These are phyloP conservation scores for Colletotrichum tropicale DNA, from an alignment of 2,329 filamentous ascomycete species.

Conservation along the genomic window DNA sequence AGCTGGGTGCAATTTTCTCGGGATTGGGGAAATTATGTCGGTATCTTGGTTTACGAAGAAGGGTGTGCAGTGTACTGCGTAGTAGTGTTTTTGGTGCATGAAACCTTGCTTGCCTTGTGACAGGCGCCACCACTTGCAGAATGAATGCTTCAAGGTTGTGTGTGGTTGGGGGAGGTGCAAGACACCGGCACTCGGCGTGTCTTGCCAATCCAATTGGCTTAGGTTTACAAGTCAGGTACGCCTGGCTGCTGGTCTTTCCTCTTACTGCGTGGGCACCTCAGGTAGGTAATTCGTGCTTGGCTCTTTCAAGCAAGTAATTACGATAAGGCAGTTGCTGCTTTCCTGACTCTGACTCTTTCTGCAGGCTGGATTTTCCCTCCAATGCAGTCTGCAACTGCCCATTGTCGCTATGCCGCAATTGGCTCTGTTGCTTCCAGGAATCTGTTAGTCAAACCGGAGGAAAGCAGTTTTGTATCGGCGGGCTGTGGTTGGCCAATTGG, in stretches of 20 bases:
- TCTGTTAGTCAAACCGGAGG: slow-evolving; percentile 13
- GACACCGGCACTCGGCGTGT: neutral
- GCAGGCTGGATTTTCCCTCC: neutral
- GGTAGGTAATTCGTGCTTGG: neutral
- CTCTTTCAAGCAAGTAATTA: neutral
- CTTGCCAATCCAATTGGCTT: neutral
- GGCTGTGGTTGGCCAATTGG: slow-evolving; percentile 36
- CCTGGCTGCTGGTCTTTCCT: neutral
- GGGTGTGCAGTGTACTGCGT: neutral
- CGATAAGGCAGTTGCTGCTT: neutral
- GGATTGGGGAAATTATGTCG: neutral
- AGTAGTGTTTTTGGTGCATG: neutral
- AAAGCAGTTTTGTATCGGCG: slow-evolving; percentile 28
- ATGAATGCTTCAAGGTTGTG: neutral
- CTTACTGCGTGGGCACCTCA: neutral
- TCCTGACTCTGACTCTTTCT: neutral
- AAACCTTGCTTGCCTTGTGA: neutral
- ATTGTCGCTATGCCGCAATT: neutral
- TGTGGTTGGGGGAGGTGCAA: neutral
- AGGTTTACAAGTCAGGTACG: neutral
- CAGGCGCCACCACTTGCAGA: neutral
- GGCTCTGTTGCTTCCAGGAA: neutral
- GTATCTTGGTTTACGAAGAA: neutral
- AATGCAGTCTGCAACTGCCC: neutral
- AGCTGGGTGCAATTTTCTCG: neutral